Conservation (phyloP, 2,329 filamentous ascomycete species). For the Plenodomus lindquistii region DNA sequence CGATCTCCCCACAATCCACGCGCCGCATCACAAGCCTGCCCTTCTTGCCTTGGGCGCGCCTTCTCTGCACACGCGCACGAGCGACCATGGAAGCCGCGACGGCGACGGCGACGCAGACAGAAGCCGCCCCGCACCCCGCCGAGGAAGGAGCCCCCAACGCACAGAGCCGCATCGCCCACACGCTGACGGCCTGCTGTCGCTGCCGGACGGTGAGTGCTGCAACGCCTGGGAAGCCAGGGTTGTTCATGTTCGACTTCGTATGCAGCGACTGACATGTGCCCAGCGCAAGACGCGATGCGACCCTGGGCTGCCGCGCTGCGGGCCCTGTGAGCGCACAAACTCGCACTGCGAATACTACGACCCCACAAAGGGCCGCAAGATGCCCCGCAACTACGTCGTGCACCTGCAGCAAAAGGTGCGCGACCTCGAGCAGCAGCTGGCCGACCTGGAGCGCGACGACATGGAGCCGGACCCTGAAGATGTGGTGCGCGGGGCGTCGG, state of each 20-base stretch:
- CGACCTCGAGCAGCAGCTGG: slow-evolving; percentile 78
- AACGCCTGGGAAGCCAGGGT: too few species aligned
- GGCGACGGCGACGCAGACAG: slow-evolving; percentile 19
- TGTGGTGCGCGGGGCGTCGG: slow-evolving; percentile 82
- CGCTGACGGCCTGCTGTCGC: slow-evolving; percentile 77
- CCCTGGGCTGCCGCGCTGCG: slow-evolving; percentile 85
- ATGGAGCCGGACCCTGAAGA: slow-evolving; percentile 75
- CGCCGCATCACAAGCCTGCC: slow-evolving; percentile 12
- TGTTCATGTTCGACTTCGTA: too few species aligned
- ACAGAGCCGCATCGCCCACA: slow-evolving; percentile 69
- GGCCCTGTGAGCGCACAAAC: slow-evolving; percentile 89
- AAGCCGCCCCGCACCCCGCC: slow-evolving; percentile 22
- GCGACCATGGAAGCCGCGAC: slow-evolving; percentile 31
- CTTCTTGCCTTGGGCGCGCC: slow-evolving; percentile 9
- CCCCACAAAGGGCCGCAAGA: slow-evolving; percentile 79
- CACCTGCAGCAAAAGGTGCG: slow-evolving; percentile 86
- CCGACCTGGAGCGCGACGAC: slow-evolving; percentile 74
- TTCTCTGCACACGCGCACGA: slow-evolving; percentile 10
- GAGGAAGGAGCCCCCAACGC: slow-evolving; percentile 20
- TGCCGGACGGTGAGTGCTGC: slow-evolving; percentile 69
- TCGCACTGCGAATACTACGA: slow-evolving; percentile 95
- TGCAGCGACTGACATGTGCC: slow-evolving; percentile 12
- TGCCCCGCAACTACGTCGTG: slow-evolving; percentile 90
- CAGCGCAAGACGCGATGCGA: slow-evolving; percentile 97
- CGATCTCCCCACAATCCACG: slow-evolving; percentile 18